phyloP scores from a whole-genome alignment of 1,284 basidiomycete species.

The Cryptococcus jaspeensis region DNA sequence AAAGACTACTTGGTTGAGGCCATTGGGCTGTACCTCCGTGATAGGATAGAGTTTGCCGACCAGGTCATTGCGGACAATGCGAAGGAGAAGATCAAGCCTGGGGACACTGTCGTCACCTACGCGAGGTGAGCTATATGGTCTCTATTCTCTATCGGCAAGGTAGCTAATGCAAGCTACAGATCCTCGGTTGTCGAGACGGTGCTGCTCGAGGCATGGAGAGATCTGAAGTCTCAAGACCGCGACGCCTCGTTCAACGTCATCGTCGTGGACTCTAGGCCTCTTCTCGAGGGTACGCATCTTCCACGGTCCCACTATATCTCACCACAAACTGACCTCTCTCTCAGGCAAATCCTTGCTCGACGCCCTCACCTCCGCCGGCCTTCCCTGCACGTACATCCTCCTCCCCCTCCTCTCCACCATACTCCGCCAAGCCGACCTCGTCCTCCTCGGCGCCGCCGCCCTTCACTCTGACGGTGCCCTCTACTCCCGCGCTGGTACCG shows the following conservation, averaged over 20 bases:
- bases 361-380: conserved; percentile 67
- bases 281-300: conserved; percentile 72
- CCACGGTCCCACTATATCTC: neutral
- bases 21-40: conserved; percentile 91
- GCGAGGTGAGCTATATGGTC: conserved; percentile 62
- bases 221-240: conserved; percentile 57
- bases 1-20: conserved; percentile 79
- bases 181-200: conserved; percentile 93
- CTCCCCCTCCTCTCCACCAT: conserved; percentile 84
- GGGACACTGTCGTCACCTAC: conserved; percentile 89
- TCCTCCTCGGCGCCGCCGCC: conserved; percentile 90
- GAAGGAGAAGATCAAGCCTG: conserved; percentile 88
- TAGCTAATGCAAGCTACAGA: conserved; percentile 53
- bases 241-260: conserved; percentile 83
- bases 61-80: conserved; percentile 89
- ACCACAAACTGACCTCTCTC: neutral
- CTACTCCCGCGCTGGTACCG: conserved; percentile 91
- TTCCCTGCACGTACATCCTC: conserved; percentile 88
- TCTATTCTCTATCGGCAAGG: neutral
- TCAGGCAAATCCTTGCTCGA: conserved; percentile 72
- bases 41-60: conserved; percentile 89
- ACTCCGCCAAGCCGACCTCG: conserved; percentile 72
- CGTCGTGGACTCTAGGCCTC: conserved; percentile 89
- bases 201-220: conserved; percentile 67
- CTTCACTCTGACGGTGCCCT: conserved; percentile 93